phyloP scores from a whole-genome alignment of 768 basidiomycete genomes.

The Lactarius deliciosus region DNA sequence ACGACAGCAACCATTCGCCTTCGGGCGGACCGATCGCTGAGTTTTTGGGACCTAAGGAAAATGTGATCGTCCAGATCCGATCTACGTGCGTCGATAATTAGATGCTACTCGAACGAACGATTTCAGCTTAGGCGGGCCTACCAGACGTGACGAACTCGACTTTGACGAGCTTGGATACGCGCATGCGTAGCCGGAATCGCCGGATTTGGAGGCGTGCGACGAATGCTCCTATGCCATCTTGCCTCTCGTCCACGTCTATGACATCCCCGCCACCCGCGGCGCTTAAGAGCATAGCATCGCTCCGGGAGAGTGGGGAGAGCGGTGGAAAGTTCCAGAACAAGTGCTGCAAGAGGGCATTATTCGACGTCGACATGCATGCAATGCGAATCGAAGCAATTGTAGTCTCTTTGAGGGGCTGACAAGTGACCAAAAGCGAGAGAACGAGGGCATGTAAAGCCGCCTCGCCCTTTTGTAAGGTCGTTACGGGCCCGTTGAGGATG shows the following conservation, averaged over 20 bases:
- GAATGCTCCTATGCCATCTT: constrained; percentile 44
- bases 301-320: constrained; percentile 51
- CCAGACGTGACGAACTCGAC: constrained; percentile 68
- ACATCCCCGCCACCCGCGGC: constrained; percentile 47
- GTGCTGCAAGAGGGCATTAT: constrained; percentile 59
- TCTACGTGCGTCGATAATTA: constrained; percentile 38
- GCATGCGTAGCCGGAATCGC: constrained; percentile 69
- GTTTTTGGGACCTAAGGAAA: constrained; percentile 33
- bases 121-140: constrained; percentile 28
- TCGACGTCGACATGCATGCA: constrained; percentile 63
- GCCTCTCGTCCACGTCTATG: constrained; percentile 50
- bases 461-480: constrained; percentile 4
- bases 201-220: constrained; percentile 50
- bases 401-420: constrained; percentile 40
- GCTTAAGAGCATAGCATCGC: constrained; percentile 48
- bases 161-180: constrained; percentile 50
- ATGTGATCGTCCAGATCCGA: constrained; percentile 56
- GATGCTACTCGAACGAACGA: too few species aligned
- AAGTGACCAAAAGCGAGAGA: constrained; percentile 47
- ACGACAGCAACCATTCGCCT: constrained; percentile 43
- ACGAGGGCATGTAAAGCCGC: constrained; percentile 38
- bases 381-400: constrained; percentile 50
- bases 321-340: constrained; percentile 49
- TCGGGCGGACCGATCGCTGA: constrained; percentile 17
- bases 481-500: constrained; percentile 51